Evolutionary conservation across 1,139 yeast genomes (phyloP), one percentile per base, ranked within the genome.

Genomic region (Arxiozyma bovina): DNA sequence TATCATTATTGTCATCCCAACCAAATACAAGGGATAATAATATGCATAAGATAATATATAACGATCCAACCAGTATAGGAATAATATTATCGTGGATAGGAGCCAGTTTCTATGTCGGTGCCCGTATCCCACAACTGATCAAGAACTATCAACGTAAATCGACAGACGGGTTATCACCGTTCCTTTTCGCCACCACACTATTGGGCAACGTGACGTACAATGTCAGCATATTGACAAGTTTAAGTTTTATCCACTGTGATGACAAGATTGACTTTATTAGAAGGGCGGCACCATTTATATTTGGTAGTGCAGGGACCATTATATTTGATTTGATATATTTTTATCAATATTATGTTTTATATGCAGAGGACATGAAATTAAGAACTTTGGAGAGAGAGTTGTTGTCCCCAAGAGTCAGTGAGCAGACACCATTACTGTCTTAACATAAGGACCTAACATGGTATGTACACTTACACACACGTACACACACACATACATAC

Each of bases 261-360:
- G 69, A 75, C 34, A 76, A 76, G 57, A 54, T 66, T 50, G 73
- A 63, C 12, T 91, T 87, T 64, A 70, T 90, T 50, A 58, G 73
- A 57, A 82, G 81, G 54, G 96, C 89, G 63, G 70, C 89, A 54
- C 96, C 98, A 0, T 91, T 86, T 64, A 77, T 91, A 25, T 63
- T 90, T 38, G 97, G 97, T 0, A 85, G 95, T 59, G 80, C 91
- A 0, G 97, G 97, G 4, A 90, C 97, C 0, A 79, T 91, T 25
- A 61, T 83, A 5, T 89, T 90, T 70, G 98, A 91, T 68, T 60
- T 82, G 40, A 72, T 80, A 18, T 90, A 89, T 66, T 85, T 91
- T 62, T 79, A 80, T 66, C 98, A 91, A 52, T 70, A 67, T 57
- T 68, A 65, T 57, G 62, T 67, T 9, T 57, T 69, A 17, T 69